A percentile compares a stretch with the other conserved stretches of the same genome.
Evolutionary conservation across 176 grass and related monocot species (phyloP).

Genomic region (Oryza australiensis): DNA sequence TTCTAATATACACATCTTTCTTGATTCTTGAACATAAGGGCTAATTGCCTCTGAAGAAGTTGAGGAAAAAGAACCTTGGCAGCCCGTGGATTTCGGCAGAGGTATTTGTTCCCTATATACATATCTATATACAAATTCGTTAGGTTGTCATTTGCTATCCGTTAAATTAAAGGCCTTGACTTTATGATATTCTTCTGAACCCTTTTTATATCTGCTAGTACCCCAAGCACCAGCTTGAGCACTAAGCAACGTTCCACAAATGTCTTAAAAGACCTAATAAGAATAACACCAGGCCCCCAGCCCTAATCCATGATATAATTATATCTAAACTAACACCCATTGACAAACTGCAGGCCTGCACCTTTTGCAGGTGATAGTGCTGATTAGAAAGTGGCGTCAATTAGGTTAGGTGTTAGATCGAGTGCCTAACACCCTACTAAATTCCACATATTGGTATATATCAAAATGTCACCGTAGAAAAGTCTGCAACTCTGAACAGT

Average conservation of each 20-base stretch:
- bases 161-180: slow-evolving; percentile 29
- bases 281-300: slow-evolving; percentile 28
- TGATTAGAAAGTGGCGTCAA: slow-evolving; percentile 45
- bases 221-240: slow-evolving; percentile 36
- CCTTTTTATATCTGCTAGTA: slow-evolving; percentile 39
- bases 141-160: slow-evolving; percentile 9
- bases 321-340: slow-evolving; percentile 32
- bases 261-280: slow-evolving; percentile 35
- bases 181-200: slow-evolving; percentile 30
- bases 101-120: neutral
- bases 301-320: slow-evolving; percentile 21
- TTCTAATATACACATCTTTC: slow-evolving; percentile 26
- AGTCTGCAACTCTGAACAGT: slow-evolving; percentile 22
- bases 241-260: slow-evolving; percentile 38
- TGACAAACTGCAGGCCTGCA: slow-evolving; percentile 14
- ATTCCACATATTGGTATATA: slow-evolving; percentile 18
- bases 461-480: slow-evolving; percentile 4
- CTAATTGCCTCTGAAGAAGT: slow-evolving; percentile 8
- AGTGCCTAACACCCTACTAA: slow-evolving; percentile 50
- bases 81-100: neutral
- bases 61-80: neutral
- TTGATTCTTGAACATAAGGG: neutral
- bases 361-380: slow-evolving; percentile 34
- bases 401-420: slow-evolving; percentile 49
- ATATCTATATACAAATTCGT: slow-evolving; percentile 12